These are phyloP conservation scores for Geotrichum phurueaensis DNA, from an alignment of 1,139 yeast species.

Conservation along the genomic window DNA sequence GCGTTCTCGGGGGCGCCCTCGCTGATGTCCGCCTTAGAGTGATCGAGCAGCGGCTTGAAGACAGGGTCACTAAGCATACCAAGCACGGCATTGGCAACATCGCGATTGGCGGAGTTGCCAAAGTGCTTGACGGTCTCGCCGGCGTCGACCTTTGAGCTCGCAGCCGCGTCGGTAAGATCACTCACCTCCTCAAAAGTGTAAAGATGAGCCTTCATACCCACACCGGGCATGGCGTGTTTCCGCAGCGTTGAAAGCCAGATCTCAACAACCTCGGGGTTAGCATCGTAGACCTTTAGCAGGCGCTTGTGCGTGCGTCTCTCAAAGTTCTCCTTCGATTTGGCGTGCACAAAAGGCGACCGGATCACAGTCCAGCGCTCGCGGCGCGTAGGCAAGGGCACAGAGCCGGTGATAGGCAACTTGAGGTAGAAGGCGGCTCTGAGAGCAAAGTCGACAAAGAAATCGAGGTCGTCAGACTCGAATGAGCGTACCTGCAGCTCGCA, in stretches of 20 bases:
- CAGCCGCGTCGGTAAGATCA: conserved; percentile 15
- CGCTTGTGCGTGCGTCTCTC: conserved; percentile 81
- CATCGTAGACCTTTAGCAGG: conserved; percentile 68
- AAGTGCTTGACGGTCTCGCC: conserved; percentile 5
- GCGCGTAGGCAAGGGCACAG: conserved; percentile 60
- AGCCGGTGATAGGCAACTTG: conserved; percentile 75
- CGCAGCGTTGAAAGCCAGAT: conserved; percentile 73
- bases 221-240: conserved; percentile 74
- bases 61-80: conserved; percentile 63
- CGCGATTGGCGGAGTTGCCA: conserved; percentile 42
- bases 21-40: conserved; percentile 18
- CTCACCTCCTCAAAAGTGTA: conserved; percentile 51
- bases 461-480: conserved; percentile 62
- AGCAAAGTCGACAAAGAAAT: conserved; percentile 78
- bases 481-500: conserved; percentile 63
- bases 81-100: conserved; percentile 65
- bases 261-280: conserved; percentile 80
- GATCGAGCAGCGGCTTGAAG: conserved; percentile 39
- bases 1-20: conserved; percentile 19
- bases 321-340: conserved; percentile 91
- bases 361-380: conserved; percentile 92
- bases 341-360: conserved; percentile 89
- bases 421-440: conserved; percentile 84
- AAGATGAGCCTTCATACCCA: conserved; percentile 72
- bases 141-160: conserved; percentile 9